Percentiles rank a stretch among this genome's conserved stretches.
Conservation (phyloP, 1,284 basidiomycete species). For the Porodaedalea pini region DNA sequence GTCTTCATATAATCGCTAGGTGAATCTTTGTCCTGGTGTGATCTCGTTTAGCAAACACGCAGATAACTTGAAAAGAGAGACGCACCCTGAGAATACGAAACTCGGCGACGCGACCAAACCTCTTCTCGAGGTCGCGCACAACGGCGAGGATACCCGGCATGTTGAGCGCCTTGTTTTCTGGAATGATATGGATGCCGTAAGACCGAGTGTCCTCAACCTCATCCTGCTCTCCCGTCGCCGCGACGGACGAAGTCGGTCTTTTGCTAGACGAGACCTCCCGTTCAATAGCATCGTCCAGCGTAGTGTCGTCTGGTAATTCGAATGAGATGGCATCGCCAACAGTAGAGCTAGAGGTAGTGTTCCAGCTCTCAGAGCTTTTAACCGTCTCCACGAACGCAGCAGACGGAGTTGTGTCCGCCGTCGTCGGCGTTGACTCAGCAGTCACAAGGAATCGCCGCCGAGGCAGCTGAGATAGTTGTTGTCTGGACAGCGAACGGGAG, state of each 20-base stretch:
- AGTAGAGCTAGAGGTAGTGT: neutral
- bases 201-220: neutral
- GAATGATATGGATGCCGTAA: neutral
- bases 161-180: neutral
- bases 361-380: neutral
- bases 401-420: neutral
- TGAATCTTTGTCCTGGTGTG: constrained; percentile 16
- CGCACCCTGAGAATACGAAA: constrained; percentile 8
- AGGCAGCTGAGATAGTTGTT: neutral
- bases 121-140: constrained; percentile 11
- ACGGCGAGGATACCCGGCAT: constrained; percentile 10
- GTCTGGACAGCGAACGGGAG: neutral
- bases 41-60: neutral
- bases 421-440: neutral
- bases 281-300: neutral
- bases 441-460: neutral
- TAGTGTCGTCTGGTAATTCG: too few species aligned
- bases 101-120: constrained; percentile 11
- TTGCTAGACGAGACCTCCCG: too few species aligned
- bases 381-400: neutral
- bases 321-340: neutral
- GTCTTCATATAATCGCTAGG: constrained; percentile 5
- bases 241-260: too few species aligned
- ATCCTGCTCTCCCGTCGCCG: too few species aligned
- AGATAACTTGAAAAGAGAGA: too few species aligned